These are phyloP conservation scores for Globisporangium solare DNA, from an alignment of 352 stramenopile genomes.

Conservation along the genomic window DNA sequence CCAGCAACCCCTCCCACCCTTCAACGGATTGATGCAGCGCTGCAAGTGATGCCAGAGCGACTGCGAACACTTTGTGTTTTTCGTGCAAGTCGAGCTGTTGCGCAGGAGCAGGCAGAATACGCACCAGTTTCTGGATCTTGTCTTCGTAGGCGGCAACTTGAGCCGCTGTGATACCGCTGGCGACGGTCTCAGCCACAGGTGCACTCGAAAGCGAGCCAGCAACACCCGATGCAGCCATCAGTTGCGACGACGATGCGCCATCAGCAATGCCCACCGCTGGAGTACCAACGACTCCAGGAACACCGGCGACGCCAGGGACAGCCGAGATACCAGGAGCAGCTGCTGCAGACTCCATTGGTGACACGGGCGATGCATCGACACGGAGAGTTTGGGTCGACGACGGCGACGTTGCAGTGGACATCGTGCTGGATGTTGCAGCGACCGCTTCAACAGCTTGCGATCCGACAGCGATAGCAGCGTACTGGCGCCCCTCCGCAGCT, in stretches of 20 bases:
- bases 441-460: slow-evolving; percentile 6
- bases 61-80: slow-evolving; percentile 10
- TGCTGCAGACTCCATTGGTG: background rate
- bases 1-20: slow-evolving; percentile 4
- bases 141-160: slow-evolving; percentile 71
- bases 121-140: slow-evolving; percentile 64
- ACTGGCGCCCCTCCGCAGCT: too few species aligned
- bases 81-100: background rate
- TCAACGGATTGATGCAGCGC: slow-evolving; percentile 1
- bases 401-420: too few species aligned
- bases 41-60: slow-evolving; percentile 4
- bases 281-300: slow-evolving; percentile 8
- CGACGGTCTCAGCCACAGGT: slow-evolving; percentile 15
- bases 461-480: background rate
- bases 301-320: slow-evolving; percentile 4
- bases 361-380: background rate
- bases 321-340: background rate
- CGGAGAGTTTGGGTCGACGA: too few species aligned
- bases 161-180: slow-evolving; percentile 37
- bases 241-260: background rate
- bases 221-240: slow-evolving; percentile 6
- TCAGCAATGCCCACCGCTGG: background rate
- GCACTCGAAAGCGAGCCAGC: slow-evolving; percentile 8
- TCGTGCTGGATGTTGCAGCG: slow-evolving; percentile 8
- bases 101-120: slow-evolving; percentile 9